Base-by-base conservation (phyloP, 257 asterid genomes). In the Salvia hispanica region DNA sequence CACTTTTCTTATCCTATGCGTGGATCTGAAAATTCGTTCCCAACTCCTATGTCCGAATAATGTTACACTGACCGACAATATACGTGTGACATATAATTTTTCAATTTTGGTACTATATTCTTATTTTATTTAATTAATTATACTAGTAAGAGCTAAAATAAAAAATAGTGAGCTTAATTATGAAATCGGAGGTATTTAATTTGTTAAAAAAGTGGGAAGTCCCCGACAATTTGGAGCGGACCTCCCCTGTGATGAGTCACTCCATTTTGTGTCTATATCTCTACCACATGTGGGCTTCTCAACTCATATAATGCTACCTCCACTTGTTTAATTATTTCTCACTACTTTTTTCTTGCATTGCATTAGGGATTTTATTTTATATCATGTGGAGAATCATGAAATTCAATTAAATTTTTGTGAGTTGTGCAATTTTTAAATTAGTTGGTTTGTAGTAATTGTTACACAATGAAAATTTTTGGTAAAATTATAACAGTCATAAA, bases 221-320 rank as follows among this genome's bases (percentile, higher is more conserved):
- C 39, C 69, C 73, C 79, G 79, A 78, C 82, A 71, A 50, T 60
- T 60, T 66, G 79, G 79, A 74, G 40, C 61, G 81, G 81, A 57
- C 69, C 77, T 53, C 69, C 64, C 60, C 53, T 71, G 15, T 54
- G 15, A 54, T 21, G 33, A 15, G 11, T 51, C 71, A 68, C 33
- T 52, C 36, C 36, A 54, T 28, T 55, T 55, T 55, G 60, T 55
- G 39, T 64, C 18, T 53, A 8, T 28, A 62, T 56, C 57, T 59
- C 48, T 54, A 28, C 9, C 74, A 70, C 72, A 69, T 65, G 82
- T 74, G 77, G 58, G 14, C 59, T 73, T 63, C 68, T 59, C 42
- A 3, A 8, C 31, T 33, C 67, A 47, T 46, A 48, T 70, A 46
- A 58, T 75, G 64, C 69, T 58, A 70, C 76, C 16, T 54, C 44